These are phyloP conservation scores for Termitomyces sp. DNA, from an alignment of 768 basidiomycete species.

Conservation along the genomic window DNA sequence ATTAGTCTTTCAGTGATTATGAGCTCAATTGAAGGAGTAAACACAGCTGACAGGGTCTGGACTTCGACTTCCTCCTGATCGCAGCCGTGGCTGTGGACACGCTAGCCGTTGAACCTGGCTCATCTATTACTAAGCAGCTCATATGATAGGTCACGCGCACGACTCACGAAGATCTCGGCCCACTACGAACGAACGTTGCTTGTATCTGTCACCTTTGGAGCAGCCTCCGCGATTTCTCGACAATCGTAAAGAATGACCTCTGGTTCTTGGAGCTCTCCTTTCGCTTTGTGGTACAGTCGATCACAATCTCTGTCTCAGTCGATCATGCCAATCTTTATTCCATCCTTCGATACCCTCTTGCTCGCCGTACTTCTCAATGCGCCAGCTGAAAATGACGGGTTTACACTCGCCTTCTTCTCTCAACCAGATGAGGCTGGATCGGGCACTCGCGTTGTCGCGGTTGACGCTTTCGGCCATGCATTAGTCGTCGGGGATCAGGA, in stretches of 20 bases:
- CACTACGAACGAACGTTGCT: not conserved
- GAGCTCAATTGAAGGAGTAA: not conserved
- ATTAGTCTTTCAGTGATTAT: not conserved
- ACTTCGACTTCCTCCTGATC: not conserved
- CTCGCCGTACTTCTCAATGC: conserved; percentile 28
- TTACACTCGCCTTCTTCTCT: conserved; percentile 29
- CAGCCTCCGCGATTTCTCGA: not conserved
- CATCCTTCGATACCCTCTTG: conserved; percentile 19
- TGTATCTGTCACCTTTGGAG: conserved; percentile 2
- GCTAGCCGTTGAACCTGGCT: not conserved
- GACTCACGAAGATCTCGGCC: not conserved
- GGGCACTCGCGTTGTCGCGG: conserved; percentile 16
- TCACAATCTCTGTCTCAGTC: conserved; percentile 13
- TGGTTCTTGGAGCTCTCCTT: conserved; percentile 16
- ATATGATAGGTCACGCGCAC: not conserved
- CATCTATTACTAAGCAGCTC: not conserved
- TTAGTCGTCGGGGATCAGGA: conserved; percentile 20
- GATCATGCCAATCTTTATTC: conserved; percentile 14
- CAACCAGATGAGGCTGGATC: conserved; percentile 2
- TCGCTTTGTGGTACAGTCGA: conserved; percentile 24
- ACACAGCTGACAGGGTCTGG: not conserved
- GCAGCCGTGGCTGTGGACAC: not conserved
- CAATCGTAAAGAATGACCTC: not conserved
- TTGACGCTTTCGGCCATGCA: conserved; percentile 27
- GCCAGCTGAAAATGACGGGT: conserved; percentile 27